A percentile compares a stretch with the other conserved stretches of the same genome.
These are phyloP conservation scores for Alternaria postmessia DNA, from an alignment of 2,329 filamentous ascomycete genomes.

Conservation along the genomic window DNA sequence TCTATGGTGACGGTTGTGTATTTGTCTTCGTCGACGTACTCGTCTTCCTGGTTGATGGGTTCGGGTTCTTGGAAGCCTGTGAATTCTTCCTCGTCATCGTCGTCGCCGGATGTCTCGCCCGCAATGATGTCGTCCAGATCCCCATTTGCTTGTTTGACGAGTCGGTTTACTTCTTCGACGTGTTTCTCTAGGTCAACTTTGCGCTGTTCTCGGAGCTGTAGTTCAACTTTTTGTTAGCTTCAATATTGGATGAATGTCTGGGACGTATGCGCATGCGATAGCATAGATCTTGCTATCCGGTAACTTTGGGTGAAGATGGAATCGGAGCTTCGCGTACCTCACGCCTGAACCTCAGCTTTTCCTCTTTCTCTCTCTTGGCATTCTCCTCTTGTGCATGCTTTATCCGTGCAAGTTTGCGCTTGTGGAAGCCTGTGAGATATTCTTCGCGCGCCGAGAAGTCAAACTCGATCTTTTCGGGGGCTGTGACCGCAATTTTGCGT, in stretches of 20 bases:
- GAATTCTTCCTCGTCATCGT: slow-evolving; percentile 50
- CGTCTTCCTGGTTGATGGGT: slow-evolving; percentile 79
- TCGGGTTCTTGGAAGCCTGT: slow-evolving; percentile 58
- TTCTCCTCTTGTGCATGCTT: slow-evolving; percentile 87
- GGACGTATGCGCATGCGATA: neutral
- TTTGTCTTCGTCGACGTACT: slow-evolving; percentile 95
- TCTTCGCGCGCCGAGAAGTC: slow-evolving; percentile 81
- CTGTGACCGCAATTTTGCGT: slow-evolving; percentile 48
- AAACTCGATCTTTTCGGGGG: slow-evolving; percentile 84
- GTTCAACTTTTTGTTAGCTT: neutral
- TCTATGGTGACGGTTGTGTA: slow-evolving; percentile 96
- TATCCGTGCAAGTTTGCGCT: slow-evolving; percentile 85
- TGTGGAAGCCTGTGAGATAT: slow-evolving; percentile 95
- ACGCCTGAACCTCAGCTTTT: slow-evolving; percentile 75
- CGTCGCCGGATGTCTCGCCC: slow-evolving; percentile 42
- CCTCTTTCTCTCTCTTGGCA: slow-evolving; percentile 77
- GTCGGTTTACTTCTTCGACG: slow-evolving; percentile 75
- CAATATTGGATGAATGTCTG: neutral
- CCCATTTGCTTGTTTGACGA: slow-evolving; percentile 69
- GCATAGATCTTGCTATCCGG: neutral
- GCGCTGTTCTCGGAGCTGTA: slow-evolving; percentile 82
- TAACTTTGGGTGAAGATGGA: neutral
- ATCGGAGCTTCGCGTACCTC: slow-evolving; percentile 66
- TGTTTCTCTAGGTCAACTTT: slow-evolving; percentile 83
- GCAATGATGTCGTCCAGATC: slow-evolving; percentile 42